A percentile compares a stretch with the other conserved stretches of the same genome.
Conservation (phyloP, 225 moss, liverwort and hornwort genomes). For the Rhytidiadelphus loreus region DNA sequence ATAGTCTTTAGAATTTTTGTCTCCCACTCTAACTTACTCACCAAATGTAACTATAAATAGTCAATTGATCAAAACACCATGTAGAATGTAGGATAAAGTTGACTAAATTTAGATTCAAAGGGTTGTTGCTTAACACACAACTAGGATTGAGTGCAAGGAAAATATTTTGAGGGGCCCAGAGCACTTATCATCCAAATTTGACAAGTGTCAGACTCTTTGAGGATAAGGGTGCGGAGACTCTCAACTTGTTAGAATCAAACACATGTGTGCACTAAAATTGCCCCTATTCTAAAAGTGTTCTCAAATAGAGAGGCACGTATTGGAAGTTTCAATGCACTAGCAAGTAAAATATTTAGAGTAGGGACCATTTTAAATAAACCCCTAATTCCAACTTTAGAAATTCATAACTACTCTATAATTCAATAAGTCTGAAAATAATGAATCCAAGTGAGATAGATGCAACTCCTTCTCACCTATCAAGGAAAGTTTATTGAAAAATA, state of each 20-base stretch:
- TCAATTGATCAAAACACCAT: neutral
- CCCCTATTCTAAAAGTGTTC: too few relatives aligned
- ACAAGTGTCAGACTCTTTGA: neutral
- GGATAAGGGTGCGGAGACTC: accelerated
- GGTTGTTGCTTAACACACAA: accelerated
- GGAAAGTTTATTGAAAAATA: neutral
- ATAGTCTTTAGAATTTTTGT: neutral
- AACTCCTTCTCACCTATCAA: neutral
- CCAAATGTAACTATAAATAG: too few relatives aligned
- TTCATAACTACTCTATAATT: neutral
- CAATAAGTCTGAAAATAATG: neutral
- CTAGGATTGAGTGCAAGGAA: neutral
- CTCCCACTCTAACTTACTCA: neutral
- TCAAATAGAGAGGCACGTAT: accelerated
- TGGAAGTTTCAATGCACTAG: neutral
- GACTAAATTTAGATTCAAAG: neutral
- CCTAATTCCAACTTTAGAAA: neutral
- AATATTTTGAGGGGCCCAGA: accelerated
- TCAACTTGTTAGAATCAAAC: too few relatives aligned
- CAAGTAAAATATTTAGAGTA: neutral
- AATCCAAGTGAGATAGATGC: neutral
- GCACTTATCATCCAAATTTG: neutral
- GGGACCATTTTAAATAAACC: neutral
- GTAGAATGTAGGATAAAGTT: neutral
- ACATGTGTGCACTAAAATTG: neutral